Evolutionary conservation across 78 protist genomes (phyloP).

Genomic region (Cavenderia fasciculata): DNA sequence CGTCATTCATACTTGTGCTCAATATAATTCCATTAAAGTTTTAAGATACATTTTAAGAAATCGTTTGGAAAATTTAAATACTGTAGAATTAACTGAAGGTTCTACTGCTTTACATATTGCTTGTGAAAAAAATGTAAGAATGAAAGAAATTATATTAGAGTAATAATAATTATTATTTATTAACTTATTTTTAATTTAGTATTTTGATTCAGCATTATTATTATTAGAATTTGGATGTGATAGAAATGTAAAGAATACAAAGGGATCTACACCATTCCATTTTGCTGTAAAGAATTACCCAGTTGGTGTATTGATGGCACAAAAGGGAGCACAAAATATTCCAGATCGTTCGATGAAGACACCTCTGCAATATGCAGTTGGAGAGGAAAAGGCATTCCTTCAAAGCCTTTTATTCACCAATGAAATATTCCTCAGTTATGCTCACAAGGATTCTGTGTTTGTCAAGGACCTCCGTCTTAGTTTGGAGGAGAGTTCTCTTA

Average conservation of each 20-base stretch:
- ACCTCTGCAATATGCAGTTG: conserved; percentile 32
- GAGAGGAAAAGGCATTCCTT: not conserved
- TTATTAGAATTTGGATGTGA: conserved; percentile 32
- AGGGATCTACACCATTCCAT: conserved; percentile 45
- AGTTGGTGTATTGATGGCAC: conserved; percentile 4
- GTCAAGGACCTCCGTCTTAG: not conserved
- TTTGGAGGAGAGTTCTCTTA: conserved; percentile 12
- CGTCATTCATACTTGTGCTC: not conserved
- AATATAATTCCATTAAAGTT: not conserved
- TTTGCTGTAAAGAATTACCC: not conserved
- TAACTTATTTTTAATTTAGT: not conserved
- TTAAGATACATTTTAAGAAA: too few species aligned
- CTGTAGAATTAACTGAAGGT: too few species aligned
- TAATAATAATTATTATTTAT: not conserved
- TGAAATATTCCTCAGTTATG: conserved; percentile 50
- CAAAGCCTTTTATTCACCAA: conserved; percentile 50
- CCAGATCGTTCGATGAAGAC: conserved; percentile 60
- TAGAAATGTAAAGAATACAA: conserved; percentile 30
- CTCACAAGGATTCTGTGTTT: conserved; percentile 60
- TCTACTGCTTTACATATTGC: not conserved
- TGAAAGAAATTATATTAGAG: not conserved
- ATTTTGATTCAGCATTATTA: not conserved
- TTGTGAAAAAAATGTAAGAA: not conserved
- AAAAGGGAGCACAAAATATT: conserved; percentile 54
- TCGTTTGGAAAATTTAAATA: too few species aligned